phyloP scores from a whole-genome alignment of 2,329 filamentous ascomycete species.

The Alternaria panax region DNA sequence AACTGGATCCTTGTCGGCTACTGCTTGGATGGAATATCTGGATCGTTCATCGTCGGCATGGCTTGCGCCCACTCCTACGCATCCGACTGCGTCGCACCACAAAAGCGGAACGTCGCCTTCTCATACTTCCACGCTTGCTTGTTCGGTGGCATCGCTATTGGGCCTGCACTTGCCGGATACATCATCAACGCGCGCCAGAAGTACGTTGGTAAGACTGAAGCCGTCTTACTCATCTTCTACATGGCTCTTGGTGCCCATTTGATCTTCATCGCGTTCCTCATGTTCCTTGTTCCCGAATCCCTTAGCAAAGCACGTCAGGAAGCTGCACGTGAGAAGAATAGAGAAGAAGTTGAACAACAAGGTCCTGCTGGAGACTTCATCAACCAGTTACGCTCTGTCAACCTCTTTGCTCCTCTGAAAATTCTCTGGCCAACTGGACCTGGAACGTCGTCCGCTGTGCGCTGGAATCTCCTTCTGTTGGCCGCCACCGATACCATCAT shows the following conservation, averaged over 20 bases:
- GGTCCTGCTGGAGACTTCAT: constrained; percentile 53
- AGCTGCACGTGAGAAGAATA: constrained; percentile 73
- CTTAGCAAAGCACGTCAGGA: constrained; percentile 75
- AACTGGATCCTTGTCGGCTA: constrained; percentile 80
- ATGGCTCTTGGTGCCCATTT: constrained; percentile 75
- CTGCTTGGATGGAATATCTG: constrained; percentile 80
- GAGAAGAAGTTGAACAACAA: constrained; percentile 48
- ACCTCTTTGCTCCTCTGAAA: constrained; percentile 78
- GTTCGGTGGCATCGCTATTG: constrained; percentile 86
- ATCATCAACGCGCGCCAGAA: constrained; percentile 67
- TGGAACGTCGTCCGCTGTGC: constrained; percentile 66
- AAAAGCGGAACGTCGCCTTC: constrained; percentile 80
- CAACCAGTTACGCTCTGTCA: constrained; percentile 57
- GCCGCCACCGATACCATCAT: constrained; percentile 82
- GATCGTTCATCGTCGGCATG: constrained; percentile 86
- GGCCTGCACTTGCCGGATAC: constrained; percentile 81
- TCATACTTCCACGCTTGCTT: constrained; percentile 90
- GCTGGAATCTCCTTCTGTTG: constrained; percentile 82
- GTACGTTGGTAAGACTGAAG: constrained; percentile 65
- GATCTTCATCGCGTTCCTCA: constrained; percentile 75
- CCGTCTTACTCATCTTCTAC: constrained; percentile 84
- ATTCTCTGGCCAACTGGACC: constrained; percentile 77
- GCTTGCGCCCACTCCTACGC: constrained; percentile 85
- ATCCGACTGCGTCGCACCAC: constrained; percentile 84
- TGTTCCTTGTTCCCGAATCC: constrained; percentile 82